A percentile compares a stretch with the other conserved stretches of the same genome.
phyloP scores from a whole-genome alignment of 495 filamentous ascomycete species.

The Zalerion maritima region DNA sequence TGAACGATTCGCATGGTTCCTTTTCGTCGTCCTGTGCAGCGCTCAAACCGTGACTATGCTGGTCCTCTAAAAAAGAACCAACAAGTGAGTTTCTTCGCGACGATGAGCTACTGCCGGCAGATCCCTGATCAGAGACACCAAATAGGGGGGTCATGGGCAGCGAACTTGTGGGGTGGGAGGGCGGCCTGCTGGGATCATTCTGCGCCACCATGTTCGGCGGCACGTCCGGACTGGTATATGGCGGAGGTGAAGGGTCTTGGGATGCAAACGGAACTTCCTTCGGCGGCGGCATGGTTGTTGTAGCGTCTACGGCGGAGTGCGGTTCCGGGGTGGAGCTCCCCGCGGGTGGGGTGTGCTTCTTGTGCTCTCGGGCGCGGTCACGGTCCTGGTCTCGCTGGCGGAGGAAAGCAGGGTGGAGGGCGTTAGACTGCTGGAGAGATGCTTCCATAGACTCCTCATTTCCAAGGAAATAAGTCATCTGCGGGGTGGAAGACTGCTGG shows the following conservation, averaged over 20 bases:
- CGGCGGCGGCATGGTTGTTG: slow-evolving; percentile 9
- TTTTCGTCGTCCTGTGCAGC: slow-evolving; percentile 34
- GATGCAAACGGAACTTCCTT: slow-evolving; percentile 8
- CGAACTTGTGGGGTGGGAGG: slow-evolving; percentile 22
- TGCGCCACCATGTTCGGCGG: not conserved
- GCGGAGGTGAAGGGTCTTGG: slow-evolving; percentile 9
- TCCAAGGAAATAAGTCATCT: slow-evolving; percentile 42
- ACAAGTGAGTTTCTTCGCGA: slow-evolving; percentile 40
- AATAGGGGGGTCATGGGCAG: slow-evolving; percentile 42
- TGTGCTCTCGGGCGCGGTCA: slow-evolving; percentile 20
- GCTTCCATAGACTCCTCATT: slow-evolving; percentile 38
- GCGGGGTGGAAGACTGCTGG: slow-evolving; percentile 18
- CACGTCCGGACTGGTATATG: slow-evolving; percentile 12
- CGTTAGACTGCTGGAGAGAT: slow-evolving; percentile 19
- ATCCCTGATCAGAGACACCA: slow-evolving; percentile 33
- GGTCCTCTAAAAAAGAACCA: slow-evolving; percentile 36
- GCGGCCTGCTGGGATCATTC: slow-evolving; percentile 11
- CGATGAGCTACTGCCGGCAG: slow-evolving; percentile 29
- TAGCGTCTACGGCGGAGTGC: slow-evolving; percentile 8
- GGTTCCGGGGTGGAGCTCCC: slow-evolving; percentile 4
- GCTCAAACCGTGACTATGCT: slow-evolving; percentile 30
- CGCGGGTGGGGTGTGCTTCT: slow-evolving; percentile 10
- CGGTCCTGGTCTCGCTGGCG: slow-evolving; percentile 20
- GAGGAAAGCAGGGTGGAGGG: slow-evolving; percentile 13
- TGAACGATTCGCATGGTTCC: slow-evolving; percentile 15